Evolutionary conservation across 441 rosid genomes (phyloP).

Genomic region (Jatropha multifida): DNA sequence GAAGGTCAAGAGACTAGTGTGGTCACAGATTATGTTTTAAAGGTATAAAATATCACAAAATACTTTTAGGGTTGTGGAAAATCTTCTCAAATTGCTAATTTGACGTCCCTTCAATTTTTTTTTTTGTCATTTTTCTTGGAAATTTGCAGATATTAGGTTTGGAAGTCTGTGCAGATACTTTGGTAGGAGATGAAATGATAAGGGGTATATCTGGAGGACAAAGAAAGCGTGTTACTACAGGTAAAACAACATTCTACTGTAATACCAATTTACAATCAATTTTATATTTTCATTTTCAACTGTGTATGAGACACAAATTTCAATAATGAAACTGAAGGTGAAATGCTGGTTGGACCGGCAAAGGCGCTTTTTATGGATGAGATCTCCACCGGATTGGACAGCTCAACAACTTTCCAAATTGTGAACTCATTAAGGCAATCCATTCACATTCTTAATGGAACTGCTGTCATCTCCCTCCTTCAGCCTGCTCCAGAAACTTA

Average conservation of each 20-base stretch:
- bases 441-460: constrained; percentile 61
- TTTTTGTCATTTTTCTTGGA: not conserved
- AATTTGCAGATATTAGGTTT: constrained; percentile 67
- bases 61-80: not conserved
- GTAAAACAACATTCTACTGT: constrained; percentile 23
- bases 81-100: not conserved
- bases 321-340: constrained; percentile 41
- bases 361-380: constrained; percentile 77
- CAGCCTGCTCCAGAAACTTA: constrained; percentile 94
- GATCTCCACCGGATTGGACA: constrained; percentile 84
- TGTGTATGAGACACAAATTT: not conserved
- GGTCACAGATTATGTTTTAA: constrained; percentile 64
- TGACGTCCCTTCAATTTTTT: not conserved
- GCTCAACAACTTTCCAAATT: constrained; percentile 73
- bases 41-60: constrained; percentile 25
- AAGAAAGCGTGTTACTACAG: constrained; percentile 85
- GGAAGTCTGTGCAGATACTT: constrained; percentile 74
- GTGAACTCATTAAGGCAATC: constrained; percentile 63
- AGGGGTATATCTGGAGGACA: constrained; percentile 96
- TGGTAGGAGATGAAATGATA: constrained; percentile 81
- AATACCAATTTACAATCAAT: not conserved
- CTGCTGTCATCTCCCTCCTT: constrained; percentile 81
- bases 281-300: not conserved
- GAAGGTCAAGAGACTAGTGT: constrained; percentile 66
- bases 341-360: constrained; percentile 84